Evolutionary conservation across 2,329 filamentous ascomycete species (phyloP).

Genomic region (Magnaporthiopsis incrustans): DNA sequence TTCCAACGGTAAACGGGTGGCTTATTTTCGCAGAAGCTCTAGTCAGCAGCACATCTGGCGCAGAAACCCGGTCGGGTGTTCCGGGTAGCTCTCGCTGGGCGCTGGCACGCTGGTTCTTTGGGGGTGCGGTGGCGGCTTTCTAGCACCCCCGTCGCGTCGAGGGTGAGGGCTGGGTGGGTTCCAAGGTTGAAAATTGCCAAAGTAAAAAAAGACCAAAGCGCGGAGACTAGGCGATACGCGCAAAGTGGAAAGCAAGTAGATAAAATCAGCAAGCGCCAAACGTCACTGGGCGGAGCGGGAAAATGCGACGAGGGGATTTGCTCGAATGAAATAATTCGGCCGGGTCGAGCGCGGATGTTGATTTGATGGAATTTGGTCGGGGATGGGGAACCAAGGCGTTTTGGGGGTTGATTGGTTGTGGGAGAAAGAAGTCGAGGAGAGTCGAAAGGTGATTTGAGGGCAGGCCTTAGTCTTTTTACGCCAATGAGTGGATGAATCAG

Average conservation of each 20-base stretch:
- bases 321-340: slow-evolving; percentile 6
- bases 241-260: background rate
- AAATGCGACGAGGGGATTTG: slow-evolving; percentile 9
- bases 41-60: background rate
- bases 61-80: background rate
- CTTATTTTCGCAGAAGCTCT: background rate
- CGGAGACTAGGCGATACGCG: background rate
- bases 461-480: slow-evolving; percentile 32
- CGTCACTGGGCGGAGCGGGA: slow-evolving; percentile 1
- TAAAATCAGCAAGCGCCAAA: slow-evolving; percentile 1
- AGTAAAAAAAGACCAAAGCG: slow-evolving; percentile 4
- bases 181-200: background rate
- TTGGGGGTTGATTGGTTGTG: slow-evolving; percentile 41
- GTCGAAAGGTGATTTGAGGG: slow-evolving; percentile 46
- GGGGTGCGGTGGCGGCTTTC: background rate
- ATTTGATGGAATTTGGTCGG: slow-evolving; percentile 21
- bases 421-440: slow-evolving; percentile 33
- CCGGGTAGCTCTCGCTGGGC: background rate
- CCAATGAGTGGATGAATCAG: slow-evolving; percentile 44
- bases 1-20: background rate
- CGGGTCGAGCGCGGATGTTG: slow-evolving; percentile 18
- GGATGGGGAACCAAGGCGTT: slow-evolving; percentile 28
- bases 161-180: background rate
- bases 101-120: too few relatives aligned
- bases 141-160: slow-evolving; percentile 2